Base-by-base conservation (phyloP, 495 filamentous ascomycete species). In the Haplographium delicatum region DNA sequence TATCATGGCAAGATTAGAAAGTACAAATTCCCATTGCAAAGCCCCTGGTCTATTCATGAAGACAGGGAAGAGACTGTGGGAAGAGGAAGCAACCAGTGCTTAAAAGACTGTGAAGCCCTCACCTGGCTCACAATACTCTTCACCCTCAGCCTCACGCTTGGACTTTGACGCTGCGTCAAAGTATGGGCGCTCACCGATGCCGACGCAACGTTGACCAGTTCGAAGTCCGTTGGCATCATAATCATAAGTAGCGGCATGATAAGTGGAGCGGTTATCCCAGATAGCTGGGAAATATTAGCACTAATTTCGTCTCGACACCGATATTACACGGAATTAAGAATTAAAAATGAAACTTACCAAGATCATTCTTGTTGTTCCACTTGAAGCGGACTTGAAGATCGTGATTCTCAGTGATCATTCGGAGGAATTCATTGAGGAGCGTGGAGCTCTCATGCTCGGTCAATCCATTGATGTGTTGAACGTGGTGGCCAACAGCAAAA, bases 261-360 rank as follows among this genome's bases (percentile, higher is more conserved):
- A 88, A 3, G 78, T 74, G 24, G 73, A 78, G 7, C 85, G 68
- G 53, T 89, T 89, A 60, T 89, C 86, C 86, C 86, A 90, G 56
- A 90, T 88, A 1, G 85, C 84, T 50, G 38, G 24, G 18, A 35
- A 35, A n/a, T 9, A 23, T 19, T 2, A 26, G 11, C 6, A 28
- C 35, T 22, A 50, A 15, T 41, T 26, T 15, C 5, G 2, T 25
- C 7, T 47, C 20, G 25, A 25, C 4, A 22, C 9, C 2, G 10
- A 31, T 10, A 30, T n/a, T n/a, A n/a, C n/a, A 22, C 7, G 20
- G 15, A 30, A 48, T 3, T 8, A 22, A 15, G 23, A 11, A 24
- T 19, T 8, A 41, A 25, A 22, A 20, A 40, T 8, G 25, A 22
- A 27, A 44, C 15, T 19, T 35, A 34, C 37, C 48, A 11, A 85